A percentile compares a stretch with the other conserved stretches of the same genome.
phyloP scores from a whole-genome alignment of 2,329 filamentous ascomycete genomes.

The Hortaea werneckii region DNA sequence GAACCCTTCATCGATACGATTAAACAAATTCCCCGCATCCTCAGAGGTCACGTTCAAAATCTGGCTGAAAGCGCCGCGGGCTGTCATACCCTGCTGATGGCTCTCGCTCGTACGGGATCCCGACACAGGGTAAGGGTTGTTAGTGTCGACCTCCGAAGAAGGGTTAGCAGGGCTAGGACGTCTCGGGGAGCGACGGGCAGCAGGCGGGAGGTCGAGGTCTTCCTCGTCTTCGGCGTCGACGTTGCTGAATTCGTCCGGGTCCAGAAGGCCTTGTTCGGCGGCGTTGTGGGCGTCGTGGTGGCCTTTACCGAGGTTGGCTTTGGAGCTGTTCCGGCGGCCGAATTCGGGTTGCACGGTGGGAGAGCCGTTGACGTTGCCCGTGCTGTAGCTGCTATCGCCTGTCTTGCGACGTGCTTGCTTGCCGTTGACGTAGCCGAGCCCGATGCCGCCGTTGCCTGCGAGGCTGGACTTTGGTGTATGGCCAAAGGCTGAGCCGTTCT shows the following conservation, averaged over 20 bases:
- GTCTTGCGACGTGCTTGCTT: conserved; percentile 25
- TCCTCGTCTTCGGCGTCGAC: conserved; percentile 39
- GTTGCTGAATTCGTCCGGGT: conserved; percentile 32
- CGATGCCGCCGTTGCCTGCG: conserved; percentile 23
- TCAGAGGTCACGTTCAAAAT: conserved; percentile 68
- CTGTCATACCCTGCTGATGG: conserved; percentile 42
- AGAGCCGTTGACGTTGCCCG: conserved; percentile 44
- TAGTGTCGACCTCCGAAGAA: conserved; percentile 7
- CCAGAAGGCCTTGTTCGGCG: conserved; percentile 47
- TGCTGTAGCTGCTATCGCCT: conserved; percentile 50
- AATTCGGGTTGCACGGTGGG: conserved; percentile 36
- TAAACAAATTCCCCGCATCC: conserved; percentile 82
- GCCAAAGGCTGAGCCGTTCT: conserved; percentile 65
- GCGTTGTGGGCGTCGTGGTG: conserved; percentile 29
- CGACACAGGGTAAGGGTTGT: conserved; percentile 31
- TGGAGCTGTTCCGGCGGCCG: conserved; percentile 44
- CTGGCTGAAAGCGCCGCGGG: conserved; percentile 66
- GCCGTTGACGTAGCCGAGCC: conserved; percentile 21
- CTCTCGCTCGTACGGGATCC: conserved; percentile 22
- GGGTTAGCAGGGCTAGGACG: conserved; percentile 13
- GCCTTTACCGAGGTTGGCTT: conserved; percentile 20
- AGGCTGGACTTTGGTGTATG: conserved; percentile 58
- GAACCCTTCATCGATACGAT: conserved; percentile 87
- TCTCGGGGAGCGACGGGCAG: conserved; percentile 38
- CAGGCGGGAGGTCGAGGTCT: conserved; percentile 53